phyloP scores from a whole-genome alignment of 768 basidiomycete genomes.

The Phanerochaete carnosa region DNA sequence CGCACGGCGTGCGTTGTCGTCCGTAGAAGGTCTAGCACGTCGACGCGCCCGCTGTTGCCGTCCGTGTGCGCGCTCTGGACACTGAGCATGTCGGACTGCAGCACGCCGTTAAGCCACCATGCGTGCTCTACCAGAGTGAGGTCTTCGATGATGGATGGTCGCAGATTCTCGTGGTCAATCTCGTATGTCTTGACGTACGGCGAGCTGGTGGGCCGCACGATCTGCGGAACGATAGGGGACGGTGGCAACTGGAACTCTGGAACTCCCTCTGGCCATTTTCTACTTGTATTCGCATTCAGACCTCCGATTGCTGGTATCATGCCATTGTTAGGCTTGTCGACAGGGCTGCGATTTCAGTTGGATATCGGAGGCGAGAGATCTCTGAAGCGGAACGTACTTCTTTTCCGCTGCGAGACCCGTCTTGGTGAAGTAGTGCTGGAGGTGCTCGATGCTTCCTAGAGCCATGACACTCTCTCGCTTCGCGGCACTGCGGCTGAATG shows the following conservation, averaged over 20 bases:
- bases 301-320: constrained; percentile 79
- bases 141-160: constrained; percentile 77
- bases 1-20: constrained; percentile 79
- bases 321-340: constrained; percentile 53
- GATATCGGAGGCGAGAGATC: constrained; percentile 13
- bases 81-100: background rate
- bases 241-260: constrained; percentile 65
- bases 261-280: constrained; percentile 35
- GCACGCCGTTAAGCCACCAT: constrained; percentile 49
- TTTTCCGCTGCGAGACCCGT: constrained; percentile 71
- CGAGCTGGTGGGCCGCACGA: constrained; percentile 41
- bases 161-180: constrained; percentile 72
- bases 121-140: constrained; percentile 57
- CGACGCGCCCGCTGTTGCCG: constrained; percentile 30
- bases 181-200: constrained; percentile 64
- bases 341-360: constrained; percentile 27
- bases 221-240: constrained; percentile 55
- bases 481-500: constrained; percentile 87
- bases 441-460: constrained; percentile 92
- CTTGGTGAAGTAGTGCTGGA: constrained; percentile 94
- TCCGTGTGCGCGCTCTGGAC: background rate
- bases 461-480: constrained; percentile 94
- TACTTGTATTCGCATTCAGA: constrained; percentile 29
- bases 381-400: constrained; percentile 51
- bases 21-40: constrained; percentile 71